These are phyloP conservation scores for Macrophomina tecta DNA, from an alignment of 2,329 filamentous ascomycete genomes.

Conservation along the genomic window DNA sequence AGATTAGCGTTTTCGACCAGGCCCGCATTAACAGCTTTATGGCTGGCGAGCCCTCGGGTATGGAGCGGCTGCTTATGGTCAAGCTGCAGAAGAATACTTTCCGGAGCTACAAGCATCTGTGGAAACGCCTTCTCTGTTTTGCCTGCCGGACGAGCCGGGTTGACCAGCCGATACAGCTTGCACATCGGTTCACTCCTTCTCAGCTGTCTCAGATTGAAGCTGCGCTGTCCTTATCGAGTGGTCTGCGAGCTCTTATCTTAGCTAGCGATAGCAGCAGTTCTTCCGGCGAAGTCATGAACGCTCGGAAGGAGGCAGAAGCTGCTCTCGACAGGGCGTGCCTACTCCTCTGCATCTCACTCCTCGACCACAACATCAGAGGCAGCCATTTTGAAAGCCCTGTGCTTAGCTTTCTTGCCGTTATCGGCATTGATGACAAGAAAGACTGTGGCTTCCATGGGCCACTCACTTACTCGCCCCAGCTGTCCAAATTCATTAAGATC, in stretches of 20 bases:
- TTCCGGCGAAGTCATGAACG: not conserved
- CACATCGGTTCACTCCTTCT: not conserved
- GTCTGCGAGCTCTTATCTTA: not conserved
- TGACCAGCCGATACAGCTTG: not conserved
- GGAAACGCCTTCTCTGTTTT: constrained; percentile 32
- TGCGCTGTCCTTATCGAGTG: not conserved
- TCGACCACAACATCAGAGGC: constrained; percentile 31
- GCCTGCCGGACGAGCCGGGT: constrained; percentile 26
- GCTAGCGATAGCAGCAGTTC: not conserved
- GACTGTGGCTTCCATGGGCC: constrained; percentile 27
- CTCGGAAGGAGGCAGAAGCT: not conserved
- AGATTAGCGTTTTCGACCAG: constrained; percentile 31
- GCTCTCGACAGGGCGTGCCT: constrained; percentile 28
- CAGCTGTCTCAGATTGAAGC: not conserved
- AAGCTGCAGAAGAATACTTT: constrained; percentile 31
- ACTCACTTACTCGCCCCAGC: constrained; percentile 29
- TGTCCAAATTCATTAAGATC: constrained; percentile 35
- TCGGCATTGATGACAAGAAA: constrained; percentile 27
- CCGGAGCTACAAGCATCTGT: constrained; percentile 30
- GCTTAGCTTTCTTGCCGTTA: constrained; percentile 31
- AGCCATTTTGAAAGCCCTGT: constrained; percentile 32
- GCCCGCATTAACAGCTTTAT: constrained; percentile 31
- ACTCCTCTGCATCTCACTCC: constrained; percentile 31
- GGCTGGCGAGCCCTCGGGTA: not conserved
- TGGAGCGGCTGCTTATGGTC: constrained; percentile 29